These are phyloP conservation scores for Ophiostoma pallidulum DNA, from an alignment of 2,329 filamentous ascomycete genomes.

Conservation along the genomic window DNA sequence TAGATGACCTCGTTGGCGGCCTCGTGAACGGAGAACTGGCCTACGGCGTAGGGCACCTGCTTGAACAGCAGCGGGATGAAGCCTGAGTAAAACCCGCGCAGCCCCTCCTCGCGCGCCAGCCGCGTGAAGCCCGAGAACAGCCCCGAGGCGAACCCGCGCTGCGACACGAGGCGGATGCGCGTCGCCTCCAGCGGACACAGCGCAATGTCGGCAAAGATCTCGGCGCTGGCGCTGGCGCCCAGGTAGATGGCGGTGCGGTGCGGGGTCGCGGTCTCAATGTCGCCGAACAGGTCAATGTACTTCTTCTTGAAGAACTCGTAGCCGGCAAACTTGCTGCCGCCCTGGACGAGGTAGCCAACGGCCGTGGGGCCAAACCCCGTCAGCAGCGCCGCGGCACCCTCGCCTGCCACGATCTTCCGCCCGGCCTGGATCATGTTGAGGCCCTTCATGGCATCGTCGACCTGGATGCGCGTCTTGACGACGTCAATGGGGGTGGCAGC, in stretches of 20 bases:
- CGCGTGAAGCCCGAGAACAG: constrained; percentile 63
- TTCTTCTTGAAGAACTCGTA: constrained; percentile 94
- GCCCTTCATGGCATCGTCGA: constrained; percentile 79
- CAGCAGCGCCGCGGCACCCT: constrained; percentile 70
- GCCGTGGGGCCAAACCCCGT: constrained; percentile 80
- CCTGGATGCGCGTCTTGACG: constrained; percentile 86
- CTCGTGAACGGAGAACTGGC: constrained; percentile 92
- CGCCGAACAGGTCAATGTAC: constrained; percentile 60
- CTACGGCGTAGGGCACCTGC: constrained; percentile 87
- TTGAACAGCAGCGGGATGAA: constrained; percentile 82
- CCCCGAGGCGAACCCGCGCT: constrained; percentile 67
- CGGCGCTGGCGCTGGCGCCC: constrained; percentile 56
- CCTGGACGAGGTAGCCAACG: constrained; percentile 82
- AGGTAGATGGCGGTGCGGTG: constrained; percentile 58
- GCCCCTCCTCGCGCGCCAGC: constrained; percentile 66
- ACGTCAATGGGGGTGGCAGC: constrained; percentile 52
- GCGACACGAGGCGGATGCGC: constrained; percentile 68
- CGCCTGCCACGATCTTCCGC: constrained; percentile 65
- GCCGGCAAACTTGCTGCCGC: constrained; percentile 82
- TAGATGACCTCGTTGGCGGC: constrained; percentile 73
- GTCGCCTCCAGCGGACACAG: constrained; percentile 86
- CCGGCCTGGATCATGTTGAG: constrained; percentile 72
- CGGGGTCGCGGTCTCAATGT: constrained; percentile 34
- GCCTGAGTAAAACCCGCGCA: constrained; percentile 81
- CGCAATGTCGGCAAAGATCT: constrained; percentile 67